Conservation (phyloP, 257 asterid species). For the Capsicum rhomboideum region DNA sequence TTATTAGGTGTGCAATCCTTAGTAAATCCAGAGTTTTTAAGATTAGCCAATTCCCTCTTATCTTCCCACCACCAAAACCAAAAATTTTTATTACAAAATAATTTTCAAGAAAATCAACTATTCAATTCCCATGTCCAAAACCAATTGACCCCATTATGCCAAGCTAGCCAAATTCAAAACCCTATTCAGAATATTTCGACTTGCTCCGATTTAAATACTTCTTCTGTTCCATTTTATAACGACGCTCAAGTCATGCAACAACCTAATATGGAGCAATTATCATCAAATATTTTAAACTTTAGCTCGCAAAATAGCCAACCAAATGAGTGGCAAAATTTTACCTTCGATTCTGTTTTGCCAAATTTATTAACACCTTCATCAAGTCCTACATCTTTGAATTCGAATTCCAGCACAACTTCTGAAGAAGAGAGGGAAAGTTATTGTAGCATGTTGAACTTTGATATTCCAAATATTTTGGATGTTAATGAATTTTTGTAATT, state of each 20-base stretch:
- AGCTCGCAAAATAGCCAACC: conserved; percentile 15
- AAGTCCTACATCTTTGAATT: conserved; percentile 43
- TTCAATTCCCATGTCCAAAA: conserved; percentile 8
- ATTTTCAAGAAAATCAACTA: conserved; percentile 18
- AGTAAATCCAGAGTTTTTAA: conserved; percentile 43
- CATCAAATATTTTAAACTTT: conserved; percentile 11
- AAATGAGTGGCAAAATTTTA: conserved; percentile 26
- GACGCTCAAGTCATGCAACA: conserved; percentile 28
- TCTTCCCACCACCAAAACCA: conserved; percentile 26
- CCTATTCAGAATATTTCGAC: conserved; percentile 19
- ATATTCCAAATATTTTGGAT: conserved; percentile 36
- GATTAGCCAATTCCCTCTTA: conserved; percentile 39
- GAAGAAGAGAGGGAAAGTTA: conserved; percentile 63
- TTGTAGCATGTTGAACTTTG: conserved; percentile 52
- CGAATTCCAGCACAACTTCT: conserved; percentile 21
- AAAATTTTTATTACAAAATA: conserved; percentile 16
- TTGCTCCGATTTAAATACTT: neutral
- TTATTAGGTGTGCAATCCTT: conserved; percentile 37
- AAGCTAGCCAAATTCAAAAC: conserved; percentile 25
- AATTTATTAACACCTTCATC: conserved; percentile 59
- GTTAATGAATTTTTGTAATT: conserved; percentile 38
- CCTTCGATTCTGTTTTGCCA: conserved; percentile 35
- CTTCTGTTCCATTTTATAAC: neutral
- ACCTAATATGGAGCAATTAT: conserved; percentile 16
- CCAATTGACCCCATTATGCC: conserved; percentile 19